Base-by-base conservation (phyloP, 225 moss, liverwort and hornwort species). In the Bryum argenteum region DNA sequence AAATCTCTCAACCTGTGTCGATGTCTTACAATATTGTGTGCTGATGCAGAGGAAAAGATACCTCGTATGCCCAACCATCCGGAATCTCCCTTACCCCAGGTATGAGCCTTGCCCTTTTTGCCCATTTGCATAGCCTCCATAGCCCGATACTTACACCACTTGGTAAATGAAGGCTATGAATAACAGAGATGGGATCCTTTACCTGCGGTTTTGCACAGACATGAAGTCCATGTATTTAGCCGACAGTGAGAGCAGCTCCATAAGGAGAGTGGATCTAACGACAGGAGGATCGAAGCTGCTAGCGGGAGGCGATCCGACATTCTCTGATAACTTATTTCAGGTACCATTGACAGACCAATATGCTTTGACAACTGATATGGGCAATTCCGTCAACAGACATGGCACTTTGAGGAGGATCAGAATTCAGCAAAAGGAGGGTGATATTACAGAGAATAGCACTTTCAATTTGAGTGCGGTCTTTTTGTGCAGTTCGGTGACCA, bases 201-300 rank as follows among this genome's bases (percentile, higher is more conserved):
- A 17, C 17, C 7, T 48, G 33, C 0, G 21, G 41, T 6, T 63
- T 45, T 42, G 58, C 44, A 47, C 83, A 95, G 92, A 92, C 69
- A 33, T 79, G 17, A 83, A 83, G 59, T 85, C 83, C 58, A 82
- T 97, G 71, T 89, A 84, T 70, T 51, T 97, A 10, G 96, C 96
- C 51, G 96, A 97, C 54, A 97, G 96, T 58, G 96, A 97, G 85
- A 97, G 96, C 84, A 97, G 96, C 74, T 97, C 96, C 39, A 74
- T 97, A 8, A 78, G 96, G 81, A 85, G 84, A 59, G 78, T 94
- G 79, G 85, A 97, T 84, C 60, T 97, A 39, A 75, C 65, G 58
- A 85, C 96, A 69, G 93, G 96, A 81, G 96, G 93, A 22, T 73
- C 89, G 47, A 89, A 86, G 74, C 76, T 91, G 26, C 79, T 96